Base-by-base conservation (phyloP, 140 eudicot genomes). In the Flaveria floridana region DNA sequence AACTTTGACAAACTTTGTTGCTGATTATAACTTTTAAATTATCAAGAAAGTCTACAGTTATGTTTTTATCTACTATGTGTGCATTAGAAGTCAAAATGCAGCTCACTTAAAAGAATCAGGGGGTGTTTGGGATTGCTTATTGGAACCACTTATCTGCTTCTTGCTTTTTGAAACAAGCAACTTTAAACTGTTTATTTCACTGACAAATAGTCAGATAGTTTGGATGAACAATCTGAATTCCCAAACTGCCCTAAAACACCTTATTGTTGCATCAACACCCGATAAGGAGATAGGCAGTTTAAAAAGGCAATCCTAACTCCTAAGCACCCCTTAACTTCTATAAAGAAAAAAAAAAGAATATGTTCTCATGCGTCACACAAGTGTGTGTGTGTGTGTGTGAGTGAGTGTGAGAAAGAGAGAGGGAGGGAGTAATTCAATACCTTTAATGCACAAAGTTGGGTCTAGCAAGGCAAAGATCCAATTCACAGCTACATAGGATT, bases 381-480 rank as follows among this genome's bases (percentile, higher is more conserved):
- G 23, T 21, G 62, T 19, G 28, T 16, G 26, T n/a, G 62, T 19
- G 28, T 16, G 26, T 16, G 21, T 2, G 15, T n/a, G 57, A 42
- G n/a, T 28, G 26, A 37, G 14, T 46, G 47, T 48, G 56, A 58
- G 23, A 28, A 39, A 46, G 41, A 34, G 8, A 34, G 41, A 34
- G 41, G 41, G 41, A 30, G 56, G 2, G 66, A 48, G 42, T n/a
- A 20, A 21, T 67, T 66, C 6, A 34, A 68, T 80, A 80, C 84
- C 81, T 69, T 51, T 7, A 80, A 75, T 69, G 64, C 80, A 75
- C 81, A 80, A 75, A 75, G 77, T 51, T 59, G 30, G 55, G 15
- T 61, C 72, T 70, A 69, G 76, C 73, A 75, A 75, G 23, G 28
- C 58, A 30, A 47, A 67, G 80, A 75, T 75, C 73, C 76, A 52